Evolutionary conservation across 805 yeast species (phyloP), one percentile per base, ranked within the genome.

Genomic region (Ogataea dorogensis): DNA sequence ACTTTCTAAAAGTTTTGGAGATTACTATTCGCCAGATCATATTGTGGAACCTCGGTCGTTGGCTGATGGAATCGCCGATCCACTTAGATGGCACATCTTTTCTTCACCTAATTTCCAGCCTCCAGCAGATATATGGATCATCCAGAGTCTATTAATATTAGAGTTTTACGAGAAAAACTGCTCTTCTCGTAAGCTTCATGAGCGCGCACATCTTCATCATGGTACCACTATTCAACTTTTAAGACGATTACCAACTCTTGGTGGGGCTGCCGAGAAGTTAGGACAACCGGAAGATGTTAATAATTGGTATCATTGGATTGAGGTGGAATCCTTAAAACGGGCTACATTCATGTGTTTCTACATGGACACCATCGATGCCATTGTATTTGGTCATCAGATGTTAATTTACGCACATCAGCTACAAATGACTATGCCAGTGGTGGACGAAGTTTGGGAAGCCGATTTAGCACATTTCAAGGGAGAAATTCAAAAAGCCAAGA

Each of bases 191-290:
- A 63, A 64, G 25, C 59, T 84, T 49, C 96, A 86, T 55, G 96
- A 86, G 60, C 61, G 96, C 31, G 84, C 86, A 0, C 91, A 82
- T 58, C 64, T 87, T 14, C 95, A 87, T 54, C 96, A 86, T 57
- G 95, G 93, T 4, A 82, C 95, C 0, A 79, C 89, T 0, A 79
- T 86, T 25, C 95, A 86, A 58, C 61, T 86, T 27, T 61, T 86
- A 32, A 64, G 94, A 47, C 67, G 95, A 48, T 77, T 86, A 0
- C 86, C 94, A 1, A 73, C 83, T 1, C 59, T 86, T 21, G 88
- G 88, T 10, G 88, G 88, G 0, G 76, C 81, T 38, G 85, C 87
- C 0, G 60, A 56, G 56, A 28, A 61, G 49, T 17, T 49, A 12
- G 44, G 38, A 16, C 29, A 47, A 46, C 25, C 26, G 14, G 58